phyloP scores from a whole-genome alignment of 495 filamentous ascomycete species.

The Jackrogersella multiformis region DNA sequence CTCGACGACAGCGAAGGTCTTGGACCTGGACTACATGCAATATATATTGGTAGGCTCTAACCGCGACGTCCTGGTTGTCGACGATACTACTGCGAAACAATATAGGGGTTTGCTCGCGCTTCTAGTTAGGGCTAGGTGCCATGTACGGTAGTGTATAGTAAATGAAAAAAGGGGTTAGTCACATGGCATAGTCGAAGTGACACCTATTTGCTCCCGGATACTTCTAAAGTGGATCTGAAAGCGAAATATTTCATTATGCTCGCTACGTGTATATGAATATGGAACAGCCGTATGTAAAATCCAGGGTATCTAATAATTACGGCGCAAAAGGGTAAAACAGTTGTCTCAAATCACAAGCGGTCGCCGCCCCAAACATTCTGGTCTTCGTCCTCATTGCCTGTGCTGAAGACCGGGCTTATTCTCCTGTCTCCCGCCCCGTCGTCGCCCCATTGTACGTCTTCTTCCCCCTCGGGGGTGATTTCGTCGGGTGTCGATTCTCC shows the following conservation, averaged over 20 bases:
- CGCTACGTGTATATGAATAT: conserved; percentile 9
- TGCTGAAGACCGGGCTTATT: conserved; percentile 36
- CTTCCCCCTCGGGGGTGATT: conserved; percentile 17
- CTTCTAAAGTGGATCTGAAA: background rate
- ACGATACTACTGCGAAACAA: too few relatives aligned
- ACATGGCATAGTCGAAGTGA: background rate
- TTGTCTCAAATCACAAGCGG: conserved; percentile 37
- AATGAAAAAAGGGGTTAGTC: too few relatives aligned
- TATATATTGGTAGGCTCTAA: too few relatives aligned
- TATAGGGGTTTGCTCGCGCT: too few relatives aligned
- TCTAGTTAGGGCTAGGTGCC: too few relatives aligned
- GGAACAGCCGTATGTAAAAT: conserved; percentile 27
- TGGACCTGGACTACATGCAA: too few relatives aligned
- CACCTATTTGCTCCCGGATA: background rate
- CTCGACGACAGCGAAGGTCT: too few relatives aligned
- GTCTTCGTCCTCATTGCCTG: conserved; percentile 48
- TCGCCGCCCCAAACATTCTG: conserved; percentile 51
- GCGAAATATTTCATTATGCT: conserved; percentile 5
- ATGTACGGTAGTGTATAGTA: too few relatives aligned
- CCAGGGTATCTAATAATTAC: conserved; percentile 48
- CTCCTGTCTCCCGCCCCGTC: conserved; percentile 25
- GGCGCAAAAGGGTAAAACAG: conserved; percentile 33
- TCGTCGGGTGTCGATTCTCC: conserved; percentile 33
- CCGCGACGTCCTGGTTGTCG: too few relatives aligned
- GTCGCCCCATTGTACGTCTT: conserved; percentile 27